Conservation (phyloP, 768 basidiomycete genomes). For the Leccinum broughii region DNA sequence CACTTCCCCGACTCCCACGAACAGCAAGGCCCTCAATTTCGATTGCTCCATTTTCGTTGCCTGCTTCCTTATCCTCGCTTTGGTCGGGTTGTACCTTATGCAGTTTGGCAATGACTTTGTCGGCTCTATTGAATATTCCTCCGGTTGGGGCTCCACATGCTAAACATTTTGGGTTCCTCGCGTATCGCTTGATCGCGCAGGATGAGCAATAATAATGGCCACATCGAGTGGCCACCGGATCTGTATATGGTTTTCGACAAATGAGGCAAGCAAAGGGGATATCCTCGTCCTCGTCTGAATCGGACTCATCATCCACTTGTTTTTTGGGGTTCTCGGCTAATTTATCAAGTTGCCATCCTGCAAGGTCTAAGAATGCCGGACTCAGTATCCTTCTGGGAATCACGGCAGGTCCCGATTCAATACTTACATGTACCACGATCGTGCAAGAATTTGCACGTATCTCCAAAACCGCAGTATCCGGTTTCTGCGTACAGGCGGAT, state of each 20-base stretch:
- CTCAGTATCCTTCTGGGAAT: constrained; percentile 10
- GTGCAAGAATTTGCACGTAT: constrained; percentile 98
- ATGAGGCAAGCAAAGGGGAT: constrained; percentile 98
- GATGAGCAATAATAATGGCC: constrained; percentile 95
- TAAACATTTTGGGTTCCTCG: constrained; percentile 92
- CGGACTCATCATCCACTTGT: constrained; percentile 55
- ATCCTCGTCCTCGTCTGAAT: constrained; percentile 78
- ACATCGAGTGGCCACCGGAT: constrained; percentile 94
- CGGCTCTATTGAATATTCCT: constrained; percentile 95
- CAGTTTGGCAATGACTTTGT: constrained; percentile 87
- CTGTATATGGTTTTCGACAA: constrained; percentile 91
- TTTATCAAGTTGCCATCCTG: constrained; percentile 98
- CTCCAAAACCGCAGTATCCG: constrained; percentile 98
- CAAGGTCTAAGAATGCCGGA: constrained; percentile 62
- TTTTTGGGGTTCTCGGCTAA: constrained; percentile 75
- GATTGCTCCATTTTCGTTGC: constrained; percentile 41
- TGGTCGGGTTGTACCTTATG: constrained; percentile 67
- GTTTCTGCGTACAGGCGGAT: constrained; percentile 63
- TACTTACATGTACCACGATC: constrained; percentile 91
- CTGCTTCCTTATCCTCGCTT: constrained; percentile 45
- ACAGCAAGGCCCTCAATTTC: constrained; percentile 61
- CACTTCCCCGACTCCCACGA: constrained; percentile 25
- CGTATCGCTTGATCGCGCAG: constrained; percentile 94
- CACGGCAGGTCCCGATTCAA: neutral
- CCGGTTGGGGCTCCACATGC: constrained; percentile 93